Conservation (phyloP, 1,139 yeast species). For the Yamadazyma dendronema region DNA sequence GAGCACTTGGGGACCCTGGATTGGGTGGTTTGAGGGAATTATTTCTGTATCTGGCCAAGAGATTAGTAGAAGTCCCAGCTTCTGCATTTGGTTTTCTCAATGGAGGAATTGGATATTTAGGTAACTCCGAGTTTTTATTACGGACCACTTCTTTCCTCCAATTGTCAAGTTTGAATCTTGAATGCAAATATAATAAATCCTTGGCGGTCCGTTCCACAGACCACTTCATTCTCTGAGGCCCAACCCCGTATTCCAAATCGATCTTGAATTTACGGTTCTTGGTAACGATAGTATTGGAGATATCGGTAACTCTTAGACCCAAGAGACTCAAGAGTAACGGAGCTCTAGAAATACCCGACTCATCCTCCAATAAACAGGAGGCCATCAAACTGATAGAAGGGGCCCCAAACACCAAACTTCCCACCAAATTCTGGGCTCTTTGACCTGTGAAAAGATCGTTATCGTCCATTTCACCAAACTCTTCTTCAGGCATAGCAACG, state of each 20-base stretch:
- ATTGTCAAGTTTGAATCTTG: conserved; percentile 54
- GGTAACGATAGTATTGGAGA: conserved; percentile 38
- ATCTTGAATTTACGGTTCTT: conserved; percentile 59
- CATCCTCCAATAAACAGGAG: conserved; percentile 74
- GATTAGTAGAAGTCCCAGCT: conserved; percentile 1
- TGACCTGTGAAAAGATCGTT: conserved; percentile 34
- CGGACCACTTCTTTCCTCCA: conserved; percentile 37
- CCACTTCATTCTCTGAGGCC: conserved; percentile 80
- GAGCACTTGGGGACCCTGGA: background rate
- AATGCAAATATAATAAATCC: conserved; percentile 69
- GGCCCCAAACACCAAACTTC: conserved; percentile 66
- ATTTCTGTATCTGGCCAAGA: conserved; percentile 6
- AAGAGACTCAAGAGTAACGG: conserved; percentile 76
- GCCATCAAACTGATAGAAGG: conserved; percentile 81
- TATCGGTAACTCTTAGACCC: conserved; percentile 61
- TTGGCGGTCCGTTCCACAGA: conserved; percentile 67
- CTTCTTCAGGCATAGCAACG: conserved; percentile 17
- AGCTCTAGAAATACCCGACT: conserved; percentile 72
- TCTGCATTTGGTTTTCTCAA: conserved; percentile 14
- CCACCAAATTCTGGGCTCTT: conserved; percentile 64
- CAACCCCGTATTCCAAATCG: conserved; percentile 87
- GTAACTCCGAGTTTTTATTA: conserved; percentile 24
- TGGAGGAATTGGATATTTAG: conserved; percentile 33
- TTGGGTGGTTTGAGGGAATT: conserved; percentile 5
- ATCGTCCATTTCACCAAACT: conserved; percentile 19